Evolutionary conservation across 768 basidiomycete species (phyloP).

Genomic region (Kwoniella dejecticola): DNA sequence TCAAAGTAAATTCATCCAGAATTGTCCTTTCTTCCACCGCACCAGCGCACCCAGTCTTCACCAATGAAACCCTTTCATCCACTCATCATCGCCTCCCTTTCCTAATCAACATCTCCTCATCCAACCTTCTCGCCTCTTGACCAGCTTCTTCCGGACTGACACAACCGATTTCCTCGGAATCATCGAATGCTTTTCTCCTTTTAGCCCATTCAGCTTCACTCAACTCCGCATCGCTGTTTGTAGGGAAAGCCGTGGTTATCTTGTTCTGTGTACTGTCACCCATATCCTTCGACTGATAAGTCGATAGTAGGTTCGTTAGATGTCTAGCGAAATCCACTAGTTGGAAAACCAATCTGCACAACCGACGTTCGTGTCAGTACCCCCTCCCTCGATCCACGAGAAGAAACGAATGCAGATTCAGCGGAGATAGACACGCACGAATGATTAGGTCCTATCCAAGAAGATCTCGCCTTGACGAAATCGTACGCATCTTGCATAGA

Average conservation of each 20-base stretch:
- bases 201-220: conserved; percentile 48
- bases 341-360: conserved; percentile 51
- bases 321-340: conserved; percentile 52
- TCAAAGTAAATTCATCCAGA: not conserved
- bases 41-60: too few species aligned
- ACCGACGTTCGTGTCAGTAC: too few species aligned
- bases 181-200: conserved; percentile 37
- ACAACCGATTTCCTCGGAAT: conserved; percentile 13
- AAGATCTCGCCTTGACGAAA: conserved; percentile 46
- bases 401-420: not conserved
- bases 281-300: conserved; percentile 16
- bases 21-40: not conserved
- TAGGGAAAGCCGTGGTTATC: conserved; percentile 34
- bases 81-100: conserved; percentile 18
- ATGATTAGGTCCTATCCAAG: conserved; percentile 53
- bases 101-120: conserved; percentile 36
- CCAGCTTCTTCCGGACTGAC: conserved; percentile 32
- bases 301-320: conserved; percentile 38
- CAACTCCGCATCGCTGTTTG: conserved; percentile 20
- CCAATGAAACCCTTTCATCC: too few species aligned
- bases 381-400: too few species aligned
- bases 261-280: not conserved
- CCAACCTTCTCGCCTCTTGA: conserved; percentile 35
- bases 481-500: conserved; percentile 55
- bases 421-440: conserved; percentile 38